Evolutionary conservation across 2,329 filamentous ascomycete genomes (phyloP).

Genomic region (Penicillium polonicum): DNA sequence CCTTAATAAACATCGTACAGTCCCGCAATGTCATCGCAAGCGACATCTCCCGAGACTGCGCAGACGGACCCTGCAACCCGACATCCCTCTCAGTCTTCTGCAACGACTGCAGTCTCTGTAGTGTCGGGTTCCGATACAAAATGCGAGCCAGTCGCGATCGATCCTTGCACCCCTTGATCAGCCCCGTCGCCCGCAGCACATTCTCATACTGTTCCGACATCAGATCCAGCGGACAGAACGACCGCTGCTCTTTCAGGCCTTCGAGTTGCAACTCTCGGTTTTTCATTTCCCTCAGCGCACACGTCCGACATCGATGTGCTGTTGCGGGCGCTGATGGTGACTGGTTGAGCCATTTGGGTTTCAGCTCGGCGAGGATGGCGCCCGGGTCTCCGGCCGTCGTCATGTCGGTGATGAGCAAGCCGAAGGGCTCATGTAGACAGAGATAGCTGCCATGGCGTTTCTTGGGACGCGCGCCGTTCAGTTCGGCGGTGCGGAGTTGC

Average conservation of each 20-base stretch:
- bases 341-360: slow-evolving; percentile 80
- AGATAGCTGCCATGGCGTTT: slow-evolving; percentile 54
- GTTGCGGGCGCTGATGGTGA: slow-evolving; percentile 67
- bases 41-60: slow-evolving; percentile 52
- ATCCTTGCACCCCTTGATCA: slow-evolving; percentile 41
- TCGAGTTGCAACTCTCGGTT: slow-evolving; percentile 37
- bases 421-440: slow-evolving; percentile 58
- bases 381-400: slow-evolving; percentile 42
- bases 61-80: slow-evolving; percentile 36
- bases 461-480: slow-evolving; percentile 43
- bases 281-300: slow-evolving; percentile 59
- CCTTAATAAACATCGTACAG: slow-evolving; percentile 70
- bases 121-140: slow-evolving; percentile 36
- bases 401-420: slow-evolving; percentile 75
- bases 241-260: slow-evolving; percentile 32
- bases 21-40: slow-evolving; percentile 79
- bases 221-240: slow-evolving; percentile 67
- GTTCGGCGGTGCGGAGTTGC: slow-evolving; percentile 52
- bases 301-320: slow-evolving; percentile 70
- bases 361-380: slow-evolving; percentile 65
- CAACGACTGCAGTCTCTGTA: slow-evolving; percentile 36
- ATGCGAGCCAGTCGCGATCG: slow-evolving; percentile 34
- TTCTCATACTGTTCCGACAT: slow-evolving; percentile 50
- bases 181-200: slow-evolving; percentile 44
- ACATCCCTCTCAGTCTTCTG: slow-evolving; percentile 38